phyloP scores from a whole-genome alignment of 2,329 filamentous ascomycete genomes.

The Pestalotiopsis fici region DNA sequence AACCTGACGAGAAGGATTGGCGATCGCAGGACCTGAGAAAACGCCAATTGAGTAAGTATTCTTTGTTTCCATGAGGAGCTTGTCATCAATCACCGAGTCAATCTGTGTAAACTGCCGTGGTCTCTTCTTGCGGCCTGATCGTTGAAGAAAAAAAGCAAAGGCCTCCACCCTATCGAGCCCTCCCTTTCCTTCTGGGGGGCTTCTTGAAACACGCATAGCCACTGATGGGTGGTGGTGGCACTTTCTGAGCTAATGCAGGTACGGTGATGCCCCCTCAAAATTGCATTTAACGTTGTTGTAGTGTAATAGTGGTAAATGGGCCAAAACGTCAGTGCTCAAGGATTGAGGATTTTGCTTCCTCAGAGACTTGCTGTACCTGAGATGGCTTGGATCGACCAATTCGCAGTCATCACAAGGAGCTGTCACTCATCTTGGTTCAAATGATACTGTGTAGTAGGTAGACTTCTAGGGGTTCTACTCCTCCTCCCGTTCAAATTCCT shows the following conservation, averaged over 20 bases:
- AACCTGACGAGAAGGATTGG: neutral
- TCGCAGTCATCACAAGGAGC: too few species aligned
- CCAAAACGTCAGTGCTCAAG: neutral
- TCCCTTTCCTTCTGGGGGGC: neutral
- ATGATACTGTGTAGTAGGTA: neutral
- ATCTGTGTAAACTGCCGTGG: neutral
- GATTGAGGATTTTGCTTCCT: neutral
- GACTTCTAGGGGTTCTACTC: too few species aligned
- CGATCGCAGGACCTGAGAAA: neutral
- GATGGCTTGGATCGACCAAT: neutral
- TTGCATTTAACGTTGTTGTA: neutral
- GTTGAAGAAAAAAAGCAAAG: slow-evolving; percentile 5
- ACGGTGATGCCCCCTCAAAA: slow-evolving; percentile 13
- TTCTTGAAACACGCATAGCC: slow-evolving; percentile 30
- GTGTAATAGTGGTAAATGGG: neutral
- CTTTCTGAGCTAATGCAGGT: slow-evolving; percentile 27
- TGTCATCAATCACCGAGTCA: neutral
- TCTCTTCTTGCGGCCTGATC: neutral
- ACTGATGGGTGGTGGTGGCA: slow-evolving; percentile 16
- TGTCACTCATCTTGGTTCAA: neutral
- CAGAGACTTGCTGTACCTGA: neutral
- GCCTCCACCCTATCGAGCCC: neutral
- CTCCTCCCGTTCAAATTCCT: neutral
- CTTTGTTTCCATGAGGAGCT: neutral
- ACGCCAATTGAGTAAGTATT: neutral